Conservation (phyloP, 2,329 filamentous ascomycete genomes). For the Lachnellula cervina region DNA sequence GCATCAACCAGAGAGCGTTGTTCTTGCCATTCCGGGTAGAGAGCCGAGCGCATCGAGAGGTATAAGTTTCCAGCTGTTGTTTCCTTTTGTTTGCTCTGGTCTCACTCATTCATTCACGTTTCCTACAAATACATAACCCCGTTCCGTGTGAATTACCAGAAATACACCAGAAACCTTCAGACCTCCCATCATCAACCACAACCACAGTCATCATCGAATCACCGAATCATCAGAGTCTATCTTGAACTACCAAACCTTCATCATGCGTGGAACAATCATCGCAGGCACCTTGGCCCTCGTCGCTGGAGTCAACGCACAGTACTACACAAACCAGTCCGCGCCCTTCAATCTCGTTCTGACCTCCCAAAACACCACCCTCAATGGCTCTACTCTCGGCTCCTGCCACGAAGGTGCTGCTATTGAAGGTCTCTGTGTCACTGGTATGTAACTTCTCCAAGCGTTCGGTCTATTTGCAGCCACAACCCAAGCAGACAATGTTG, state of each 20-base stretch:
- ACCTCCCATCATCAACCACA: too few relatives aligned
- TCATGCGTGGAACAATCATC: conserved; percentile 21
- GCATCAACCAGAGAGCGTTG: not conserved
- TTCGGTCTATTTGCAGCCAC: too few relatives aligned
- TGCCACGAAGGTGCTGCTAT: conserved; percentile 46
- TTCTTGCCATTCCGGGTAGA: not conserved
- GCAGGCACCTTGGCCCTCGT: conserved; percentile 17
- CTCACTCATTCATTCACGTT: not conserved
- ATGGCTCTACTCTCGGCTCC: conserved; percentile 36
- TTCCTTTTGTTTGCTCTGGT: not conserved
- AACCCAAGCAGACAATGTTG: too few relatives aligned
- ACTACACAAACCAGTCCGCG: conserved; percentile 33
- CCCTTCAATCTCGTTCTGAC: conserved; percentile 40
- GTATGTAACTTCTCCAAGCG: too few relatives aligned
- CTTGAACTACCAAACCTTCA: not conserved
- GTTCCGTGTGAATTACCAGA: too few relatives aligned
- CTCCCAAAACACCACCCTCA: conserved; percentile 34
- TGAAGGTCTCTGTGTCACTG: conserved; percentile 37
- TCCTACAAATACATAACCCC: not conserved
- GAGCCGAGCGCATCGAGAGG: not conserved
- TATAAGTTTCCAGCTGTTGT: not conserved
- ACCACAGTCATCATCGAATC: too few relatives aligned
- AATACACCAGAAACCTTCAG: too few relatives aligned
- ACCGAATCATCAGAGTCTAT: not conserved
- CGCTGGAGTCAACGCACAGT: conserved; percentile 21